A percentile compares a stretch with the other conserved stretches of the same genome.
Evolutionary conservation across 192 early-diverging fungal genomes (phyloP).

Genomic region (Kickxella alabastrina): DNA sequence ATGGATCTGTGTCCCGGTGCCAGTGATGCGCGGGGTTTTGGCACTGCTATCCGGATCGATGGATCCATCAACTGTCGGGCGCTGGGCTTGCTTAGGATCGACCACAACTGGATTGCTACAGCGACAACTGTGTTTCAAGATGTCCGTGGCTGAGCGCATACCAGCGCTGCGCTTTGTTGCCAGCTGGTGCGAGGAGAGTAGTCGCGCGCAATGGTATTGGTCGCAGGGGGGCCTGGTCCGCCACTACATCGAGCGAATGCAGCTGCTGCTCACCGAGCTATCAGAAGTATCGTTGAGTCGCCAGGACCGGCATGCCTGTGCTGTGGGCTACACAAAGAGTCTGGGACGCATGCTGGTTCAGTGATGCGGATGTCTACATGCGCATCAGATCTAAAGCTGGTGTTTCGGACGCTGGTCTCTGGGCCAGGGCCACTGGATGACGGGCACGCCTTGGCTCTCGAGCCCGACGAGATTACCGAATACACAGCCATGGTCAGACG

Average conservation of each 20-base stretch:
- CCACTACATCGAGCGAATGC: slow-evolving; percentile 27
- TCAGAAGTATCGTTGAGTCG: background rate
- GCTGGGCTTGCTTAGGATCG: slow-evolving; percentile 10
- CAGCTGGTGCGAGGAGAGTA: slow-evolving; percentile 24
- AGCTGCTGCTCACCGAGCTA: slow-evolving; percentile 13
- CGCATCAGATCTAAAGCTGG: slow-evolving; percentile 29
- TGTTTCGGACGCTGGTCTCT: slow-evolving; percentile 22
- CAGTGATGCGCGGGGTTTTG: slow-evolving; percentile 20
- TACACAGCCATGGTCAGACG: slow-evolving; percentile 13
- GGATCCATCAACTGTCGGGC: slow-evolving; percentile 3
- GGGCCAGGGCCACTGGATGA: slow-evolving; percentile 3
- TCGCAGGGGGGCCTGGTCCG: slow-evolving; percentile 33
- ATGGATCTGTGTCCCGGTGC: slow-evolving; percentile 1
- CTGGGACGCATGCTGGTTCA: slow-evolving; percentile 18
- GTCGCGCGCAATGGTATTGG: slow-evolving; percentile 22
- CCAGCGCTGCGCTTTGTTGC: slow-evolving; percentile 18
- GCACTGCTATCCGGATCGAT: slow-evolving; percentile 23
- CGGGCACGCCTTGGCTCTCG: background rate
- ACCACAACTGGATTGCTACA: slow-evolving; percentile 28
- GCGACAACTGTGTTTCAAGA: slow-evolving; percentile 5
- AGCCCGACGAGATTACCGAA: slow-evolving; percentile 11
- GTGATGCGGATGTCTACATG: slow-evolving; percentile 20
- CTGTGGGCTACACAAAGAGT: slow-evolving; percentile 7
- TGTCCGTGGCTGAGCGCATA: slow-evolving; percentile 12
- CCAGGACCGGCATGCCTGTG: background rate